These are phyloP conservation scores for Xylariales sp. DNA, from an alignment of 2,329 filamentous ascomycete genomes.

Conservation along the genomic window DNA sequence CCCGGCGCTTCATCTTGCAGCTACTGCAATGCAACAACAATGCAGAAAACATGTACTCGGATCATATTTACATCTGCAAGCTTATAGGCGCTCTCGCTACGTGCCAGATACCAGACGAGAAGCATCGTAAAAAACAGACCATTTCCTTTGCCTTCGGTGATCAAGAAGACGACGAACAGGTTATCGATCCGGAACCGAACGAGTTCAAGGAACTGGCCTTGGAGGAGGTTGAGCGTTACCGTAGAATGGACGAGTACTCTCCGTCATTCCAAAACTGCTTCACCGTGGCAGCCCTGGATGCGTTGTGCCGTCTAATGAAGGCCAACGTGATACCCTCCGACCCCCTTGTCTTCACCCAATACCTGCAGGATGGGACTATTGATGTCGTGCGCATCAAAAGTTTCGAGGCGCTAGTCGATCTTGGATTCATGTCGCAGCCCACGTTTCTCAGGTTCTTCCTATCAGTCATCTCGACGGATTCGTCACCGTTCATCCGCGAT, in stretches of 20 bases:
- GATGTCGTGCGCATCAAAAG: constrained; percentile 63
- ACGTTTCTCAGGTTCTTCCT: constrained; percentile 53
- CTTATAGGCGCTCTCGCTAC: constrained; percentile 62
- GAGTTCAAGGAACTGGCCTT: constrained; percentile 49
- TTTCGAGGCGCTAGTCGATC: constrained; percentile 58
- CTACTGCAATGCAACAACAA: constrained; percentile 94
- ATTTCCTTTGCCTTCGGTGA: constrained; percentile 38
- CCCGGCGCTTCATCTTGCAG: constrained; percentile 80
- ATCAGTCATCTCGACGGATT: constrained; percentile 55
- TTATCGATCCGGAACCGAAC: constrained; percentile 35
- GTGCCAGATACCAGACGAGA: constrained; percentile 48
- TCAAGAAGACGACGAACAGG: constrained; percentile 38
- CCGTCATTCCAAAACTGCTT: constrained; percentile 64
- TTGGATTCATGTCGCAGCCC: constrained; percentile 55
- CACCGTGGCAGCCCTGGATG: constrained; percentile 58
- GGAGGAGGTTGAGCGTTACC: constrained; percentile 62
- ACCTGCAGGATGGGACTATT: constrained; percentile 59
- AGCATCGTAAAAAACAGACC: constrained; percentile 34
- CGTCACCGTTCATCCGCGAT: constrained; percentile 58
- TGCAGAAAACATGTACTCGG: constrained; percentile 80
- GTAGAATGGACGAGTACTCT: constrained; percentile 65
- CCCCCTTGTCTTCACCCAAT: constrained; percentile 55
- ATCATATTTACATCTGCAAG: constrained; percentile 81
- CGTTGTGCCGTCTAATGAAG: constrained; percentile 60
- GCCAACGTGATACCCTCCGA: constrained; percentile 52